These are phyloP conservation scores for Auricularia heimuer DNA, from an alignment of 768 basidiomycete genomes.

Conservation along the genomic window DNA sequence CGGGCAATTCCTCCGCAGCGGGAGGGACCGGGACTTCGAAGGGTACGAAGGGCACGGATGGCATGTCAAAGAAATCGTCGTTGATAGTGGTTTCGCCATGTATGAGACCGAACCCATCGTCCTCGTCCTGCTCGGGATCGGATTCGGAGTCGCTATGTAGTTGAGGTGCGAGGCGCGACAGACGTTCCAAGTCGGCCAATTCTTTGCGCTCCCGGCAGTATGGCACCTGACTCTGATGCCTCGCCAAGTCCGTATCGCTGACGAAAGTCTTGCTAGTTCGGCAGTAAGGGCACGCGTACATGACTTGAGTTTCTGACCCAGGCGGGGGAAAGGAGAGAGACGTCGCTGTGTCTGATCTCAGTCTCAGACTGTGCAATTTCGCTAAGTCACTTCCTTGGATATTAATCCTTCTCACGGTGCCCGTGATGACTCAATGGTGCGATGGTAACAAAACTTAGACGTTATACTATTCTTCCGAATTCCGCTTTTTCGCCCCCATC, in stretches of 20 bases:
- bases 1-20: not conserved
- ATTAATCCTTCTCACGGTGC: no score
- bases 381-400: no score
- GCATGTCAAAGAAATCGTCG: not conserved
- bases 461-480: no score
- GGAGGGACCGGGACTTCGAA: not conserved
- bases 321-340: no score
- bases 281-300: not conserved
- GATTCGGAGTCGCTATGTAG: not conserved
- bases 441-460: no score
- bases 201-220: not conserved
- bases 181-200: not conserved
- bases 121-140: not conserved
- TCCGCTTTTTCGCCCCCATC: no score
- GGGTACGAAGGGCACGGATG: not conserved
- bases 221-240: not conserved
- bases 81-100: not conserved
- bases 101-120: not conserved
- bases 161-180: not conserved
- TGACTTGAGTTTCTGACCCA: no score
- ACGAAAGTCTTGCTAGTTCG: not conserved
- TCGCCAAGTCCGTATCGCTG: not conserved
- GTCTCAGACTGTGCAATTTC: no score
- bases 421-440: no score
- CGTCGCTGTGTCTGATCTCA: no score